Percentiles rank a stretch among this genome's conserved stretches.
Conservation (phyloP, 2,329 filamentous ascomycete species). For the Ascochyta clinopodiicola region DNA sequence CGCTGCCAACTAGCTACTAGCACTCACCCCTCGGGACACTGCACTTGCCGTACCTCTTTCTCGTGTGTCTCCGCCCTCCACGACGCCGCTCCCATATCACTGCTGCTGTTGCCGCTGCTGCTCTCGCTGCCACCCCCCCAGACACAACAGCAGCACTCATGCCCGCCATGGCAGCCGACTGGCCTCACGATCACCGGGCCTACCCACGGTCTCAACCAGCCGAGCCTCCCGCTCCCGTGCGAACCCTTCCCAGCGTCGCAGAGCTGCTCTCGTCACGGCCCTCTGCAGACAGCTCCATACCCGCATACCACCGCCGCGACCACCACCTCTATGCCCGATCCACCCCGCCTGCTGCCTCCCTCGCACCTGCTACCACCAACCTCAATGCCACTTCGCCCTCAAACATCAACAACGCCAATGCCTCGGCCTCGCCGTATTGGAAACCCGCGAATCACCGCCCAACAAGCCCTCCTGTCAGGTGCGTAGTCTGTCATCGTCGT, state of each 20-base stretch:
- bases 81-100: slow-evolving; percentile 17
- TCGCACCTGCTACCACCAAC: slow-evolving; percentile 8
- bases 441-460: slow-evolving; percentile 22
- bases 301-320: slow-evolving; percentile 24
- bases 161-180: slow-evolving; percentile 20
- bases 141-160: slow-evolving; percentile 9
- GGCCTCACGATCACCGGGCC: slow-evolving; percentile 17
- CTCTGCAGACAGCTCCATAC: slow-evolving; percentile 14
- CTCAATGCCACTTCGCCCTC: neutral
- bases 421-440: slow-evolving; percentile 10
- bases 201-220: slow-evolving; percentile 12
- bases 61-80: slow-evolving; percentile 13
- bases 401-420: slow-evolving; percentile 2
- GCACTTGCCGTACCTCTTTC: slow-evolving; percentile 9
- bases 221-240: slow-evolving; percentile 15
- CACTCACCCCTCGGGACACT: slow-evolving; percentile 4
- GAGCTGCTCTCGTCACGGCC: slow-evolving; percentile 30
- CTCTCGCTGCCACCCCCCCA: slow-evolving; percentile 2
- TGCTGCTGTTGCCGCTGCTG: slow-evolving; percentile 1
- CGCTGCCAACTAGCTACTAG: neutral
- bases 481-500: neutral
- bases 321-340: slow-evolving; percentile 13
- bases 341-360: slow-evolving; percentile 12
- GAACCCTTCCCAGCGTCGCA: slow-evolving; percentile 32
- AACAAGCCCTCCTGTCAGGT: slow-evolving; percentile 17